Evolutionary conservation across 805 yeast species (phyloP).

Genomic region (Candida tibetensis): DNA sequence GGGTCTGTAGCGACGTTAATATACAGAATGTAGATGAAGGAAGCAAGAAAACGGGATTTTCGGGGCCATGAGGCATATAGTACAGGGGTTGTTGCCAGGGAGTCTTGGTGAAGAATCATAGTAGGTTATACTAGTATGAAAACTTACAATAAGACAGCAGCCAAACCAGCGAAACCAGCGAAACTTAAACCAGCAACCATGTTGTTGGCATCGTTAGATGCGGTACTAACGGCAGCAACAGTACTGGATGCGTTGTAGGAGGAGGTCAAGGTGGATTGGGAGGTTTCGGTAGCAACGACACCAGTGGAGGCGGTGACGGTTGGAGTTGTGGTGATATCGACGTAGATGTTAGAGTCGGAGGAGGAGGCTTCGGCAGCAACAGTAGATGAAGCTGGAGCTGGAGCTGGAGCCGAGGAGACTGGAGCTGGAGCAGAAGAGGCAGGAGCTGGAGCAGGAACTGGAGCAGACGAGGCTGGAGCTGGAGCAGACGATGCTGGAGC

Average conservation of each 20-base stretch:
- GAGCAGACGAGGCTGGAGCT: slow-evolving; percentile 10
- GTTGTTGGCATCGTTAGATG: slow-evolving; percentile 33
- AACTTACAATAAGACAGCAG: slow-evolving; percentile 35
- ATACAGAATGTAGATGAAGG: too few relatives aligned
- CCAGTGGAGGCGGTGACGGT: slow-evolving; percentile 45
- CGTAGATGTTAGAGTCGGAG: slow-evolving; percentile 36
- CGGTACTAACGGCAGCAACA: slow-evolving; percentile 23
- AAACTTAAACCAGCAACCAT: slow-evolving; percentile 29
- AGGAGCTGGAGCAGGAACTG: slow-evolving; percentile 9
- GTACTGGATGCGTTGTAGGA: slow-evolving; percentile 15
- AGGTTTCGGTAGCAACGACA: slow-evolving; percentile 41
- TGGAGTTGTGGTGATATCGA: slow-evolving; percentile 52
- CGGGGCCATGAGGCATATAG: background rate
- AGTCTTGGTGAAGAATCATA: too few relatives aligned
- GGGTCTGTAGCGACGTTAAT: slow-evolving; percentile 1
- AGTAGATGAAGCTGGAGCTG: slow-evolving; percentile 11
- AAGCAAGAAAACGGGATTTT: too few relatives aligned
- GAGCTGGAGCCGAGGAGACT: slow-evolving; percentile 9
- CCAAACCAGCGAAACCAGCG: slow-evolving; percentile 42
- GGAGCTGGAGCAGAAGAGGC: slow-evolving; percentile 5
- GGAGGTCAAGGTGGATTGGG: slow-evolving; percentile 36
- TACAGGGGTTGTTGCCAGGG: background rate
- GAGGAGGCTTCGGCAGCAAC: slow-evolving; percentile 15
- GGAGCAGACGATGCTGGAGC: slow-evolving; percentile 3
- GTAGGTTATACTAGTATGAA: background rate